A percentile compares a stretch with the other conserved stretches of the same genome.
phyloP scores from a whole-genome alignment of 2,329 filamentous ascomycete species.

The Aspergillus sp. region DNA sequence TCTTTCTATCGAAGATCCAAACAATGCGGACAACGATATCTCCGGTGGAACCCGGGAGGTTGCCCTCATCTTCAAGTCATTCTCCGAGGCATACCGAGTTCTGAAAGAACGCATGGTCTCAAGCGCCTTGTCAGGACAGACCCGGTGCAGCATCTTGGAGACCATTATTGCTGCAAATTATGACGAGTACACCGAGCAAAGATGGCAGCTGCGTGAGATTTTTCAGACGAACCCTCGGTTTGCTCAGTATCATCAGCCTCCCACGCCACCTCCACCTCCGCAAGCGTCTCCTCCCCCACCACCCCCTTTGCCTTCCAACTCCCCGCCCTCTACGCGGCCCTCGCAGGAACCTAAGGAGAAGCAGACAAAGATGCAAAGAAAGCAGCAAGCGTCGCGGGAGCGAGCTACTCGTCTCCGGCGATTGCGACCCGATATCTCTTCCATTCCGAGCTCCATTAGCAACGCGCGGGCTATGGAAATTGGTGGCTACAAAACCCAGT shows the following conservation, averaged over 20 bases:
- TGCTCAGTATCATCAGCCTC: constrained; percentile 26
- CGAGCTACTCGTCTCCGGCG: constrained; percentile 30
- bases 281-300: constrained; percentile 23
- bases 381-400: constrained; percentile 26
- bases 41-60: constrained; percentile 79
- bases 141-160: constrained; percentile 62
- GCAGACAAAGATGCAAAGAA: constrained; percentile 26
- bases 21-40: constrained; percentile 82
- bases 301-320: constrained; percentile 22
- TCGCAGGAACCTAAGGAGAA: constrained; percentile 20
- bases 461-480: constrained; percentile 30
- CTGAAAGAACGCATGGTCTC: constrained; percentile 59
- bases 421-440: constrained; percentile 31
- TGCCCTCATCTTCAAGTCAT: constrained; percentile 64
- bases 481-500: constrained; percentile 31
- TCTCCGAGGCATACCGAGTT: constrained; percentile 61
- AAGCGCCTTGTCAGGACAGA: constrained; percentile 19
- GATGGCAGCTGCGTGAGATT: constrained; percentile 60
- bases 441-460: constrained; percentile 27
- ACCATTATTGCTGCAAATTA: constrained; percentile 78
- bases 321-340: constrained; percentile 13
- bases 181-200: constrained; percentile 67
- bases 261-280: constrained; percentile 27
- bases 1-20: constrained; percentile 88
- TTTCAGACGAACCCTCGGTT: constrained; percentile 45